Evolutionary conservation across 805 yeast species (phyloP), one percentile per base, ranked within the genome.

Genomic region (Wickerhamiella brachini): DNA sequence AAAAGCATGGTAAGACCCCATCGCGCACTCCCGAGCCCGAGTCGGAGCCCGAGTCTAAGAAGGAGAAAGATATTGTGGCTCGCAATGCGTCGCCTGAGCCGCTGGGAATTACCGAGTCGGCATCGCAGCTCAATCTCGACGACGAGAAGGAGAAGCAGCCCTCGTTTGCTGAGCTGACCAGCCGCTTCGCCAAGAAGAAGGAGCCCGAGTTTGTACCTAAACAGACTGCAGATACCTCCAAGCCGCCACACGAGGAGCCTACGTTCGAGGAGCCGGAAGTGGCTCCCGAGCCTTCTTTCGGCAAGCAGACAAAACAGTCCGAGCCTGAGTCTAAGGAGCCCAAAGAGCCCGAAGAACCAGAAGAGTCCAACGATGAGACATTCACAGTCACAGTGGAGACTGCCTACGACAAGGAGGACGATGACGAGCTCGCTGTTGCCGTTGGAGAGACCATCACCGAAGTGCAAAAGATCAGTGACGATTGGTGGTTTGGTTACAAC

Each of bases 401-500:
- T 39, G 58, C 81, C 62, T 93, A 87, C 65, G 81, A 72, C 57
- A 78, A 79, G 60, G 86, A 78, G 54, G 94, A 83, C 59, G 89
- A 81, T 50, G 82, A 84, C 59, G 94, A 85, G 64, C 77, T 85
- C 49, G 73, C 73, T 0, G 76, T 85, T 47, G 69, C 57, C 18
- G 89, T 81, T 58, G 88, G 85, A 49, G 93, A 85, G 56, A 57
- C 63, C 37, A 77, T 85, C 54, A 68, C 73, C n/a, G 78, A 78
- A 24, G 80, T 85, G 55, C 83, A 82, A 54, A 75, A 79, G 58
- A 76, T 79, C 15, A 88, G 82, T 61, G 84, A 79, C 52, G 88
- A 81, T 57, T 85, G 90, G 90, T 93, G 97, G 97, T 71, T 83
- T 50, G 98, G 98, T 49, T 80, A 78, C 55, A 76, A 85, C 60